These are phyloP conservation scores for Phaeosphaeriaceae sp. DNA, from an alignment of 2,329 filamentous ascomycete genomes.

Conservation along the genomic window DNA sequence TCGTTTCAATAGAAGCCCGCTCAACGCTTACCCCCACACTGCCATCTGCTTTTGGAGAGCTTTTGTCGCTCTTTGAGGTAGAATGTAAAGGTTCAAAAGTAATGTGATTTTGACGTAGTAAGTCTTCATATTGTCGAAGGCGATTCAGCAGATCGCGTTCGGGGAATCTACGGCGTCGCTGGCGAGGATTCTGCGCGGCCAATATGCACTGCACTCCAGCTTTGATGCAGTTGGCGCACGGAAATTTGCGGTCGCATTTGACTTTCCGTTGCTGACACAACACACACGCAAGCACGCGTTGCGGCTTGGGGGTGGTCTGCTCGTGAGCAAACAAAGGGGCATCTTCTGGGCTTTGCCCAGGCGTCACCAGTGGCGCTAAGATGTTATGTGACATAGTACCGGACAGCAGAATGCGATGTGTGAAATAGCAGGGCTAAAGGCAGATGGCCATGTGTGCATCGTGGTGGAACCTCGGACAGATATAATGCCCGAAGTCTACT, in stretches of 20 bases:
- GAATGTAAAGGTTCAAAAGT: slow-evolving; percentile 68
- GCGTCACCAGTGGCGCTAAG: slow-evolving; percentile 10
- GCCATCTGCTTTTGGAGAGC: too few relatives aligned
- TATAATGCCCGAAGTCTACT: slow-evolving; percentile 7
- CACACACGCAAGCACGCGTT: slow-evolving; percentile 64
- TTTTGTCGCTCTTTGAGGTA: slow-evolving; percentile 9
- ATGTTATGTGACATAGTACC: slow-evolving; percentile 13
- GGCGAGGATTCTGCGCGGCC: slow-evolving; percentile 57
- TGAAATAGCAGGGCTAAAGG: not conserved
- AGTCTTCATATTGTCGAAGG: slow-evolving; percentile 70
- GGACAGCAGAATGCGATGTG: not conserved
- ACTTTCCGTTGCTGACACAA: slow-evolving; percentile 67
- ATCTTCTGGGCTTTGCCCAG: slow-evolving; percentile 6
- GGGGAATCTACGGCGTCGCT: slow-evolving; percentile 66
- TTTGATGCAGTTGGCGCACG: slow-evolving; percentile 43
- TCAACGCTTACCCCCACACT: not conserved
- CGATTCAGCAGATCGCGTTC: slow-evolving; percentile 74
- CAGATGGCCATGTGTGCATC: not conserved
- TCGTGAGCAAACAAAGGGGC: slow-evolving; percentile 2
- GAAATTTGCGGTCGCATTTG: slow-evolving; percentile 47
- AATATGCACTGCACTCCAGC: slow-evolving; percentile 46
- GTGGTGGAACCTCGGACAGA: slow-evolving; percentile 1
- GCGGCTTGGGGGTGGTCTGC: slow-evolving; percentile 31
- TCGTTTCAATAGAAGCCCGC: not conserved
- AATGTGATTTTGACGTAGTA: slow-evolving; percentile 70